Base-by-base conservation (phyloP, 2,329 filamentous ascomycete species). In the Chaetomium globosum region DNA sequence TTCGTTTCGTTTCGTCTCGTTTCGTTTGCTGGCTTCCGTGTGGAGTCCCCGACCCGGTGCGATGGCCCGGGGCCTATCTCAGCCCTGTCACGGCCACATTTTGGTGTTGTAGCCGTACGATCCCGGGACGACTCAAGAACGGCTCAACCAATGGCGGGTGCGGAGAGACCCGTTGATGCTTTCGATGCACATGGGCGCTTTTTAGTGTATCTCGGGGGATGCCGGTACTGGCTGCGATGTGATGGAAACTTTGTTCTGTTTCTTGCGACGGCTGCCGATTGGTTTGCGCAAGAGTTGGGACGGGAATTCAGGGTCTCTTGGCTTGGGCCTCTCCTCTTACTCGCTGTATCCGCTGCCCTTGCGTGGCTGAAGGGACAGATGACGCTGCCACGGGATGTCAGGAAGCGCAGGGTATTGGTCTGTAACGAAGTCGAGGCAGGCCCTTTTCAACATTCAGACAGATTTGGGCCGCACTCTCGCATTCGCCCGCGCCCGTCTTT, bases 21-120 rank as follows among this genome's bases (percentile, higher is more conserved):
- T 52, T 53, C 33, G 52, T 57, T 56, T 57, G 8, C 21, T 30
- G 55, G 36, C 30, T n/a, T 48, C 39, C 13, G 52, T 53, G 58
- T 33, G 51, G 33, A 52, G 49, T 31, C 23, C n/a, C 33, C 59
- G 55, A 48, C 56, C 61, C 54, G 46, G 43, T 13, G 31, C n/a
- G 21, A 23, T 9, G n/a, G 30, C 16, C 52, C 52, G 21, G 19
- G 54, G n/a, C 36, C 57, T 21, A 60, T 61, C 39, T 49, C 51
- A 56, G 43, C 21, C 58, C 51, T 36, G 36, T 46, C 23, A 53
- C 53, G 56, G 59, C 49, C 64, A 53, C 55, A 48, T 63, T 62
- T 57, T 43, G 55, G 54, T 56, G 54, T 55, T 56, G 58, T 13
- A 52, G 7, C 46, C 12, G 30, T n/a, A 19, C 28, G 26, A 30